Percentiles rank a stretch among this genome's conserved stretches.
phyloP scores from a whole-genome alignment of 257 asterid species.

The Rehmannia glutinosa region DNA sequence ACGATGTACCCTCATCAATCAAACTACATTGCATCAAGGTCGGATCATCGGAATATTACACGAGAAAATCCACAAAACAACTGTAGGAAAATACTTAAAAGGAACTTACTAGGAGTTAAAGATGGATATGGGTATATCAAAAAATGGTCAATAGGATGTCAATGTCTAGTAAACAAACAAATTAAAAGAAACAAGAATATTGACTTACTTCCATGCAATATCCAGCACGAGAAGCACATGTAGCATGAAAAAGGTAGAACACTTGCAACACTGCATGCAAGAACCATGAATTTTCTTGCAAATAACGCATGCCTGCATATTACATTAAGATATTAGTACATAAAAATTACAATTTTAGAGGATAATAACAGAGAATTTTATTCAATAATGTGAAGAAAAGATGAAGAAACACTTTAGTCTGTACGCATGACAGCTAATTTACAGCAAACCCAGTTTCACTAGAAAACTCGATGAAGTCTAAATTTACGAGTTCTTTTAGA shows the following conservation, averaged over 20 bases:
- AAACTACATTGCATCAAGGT: neutral
- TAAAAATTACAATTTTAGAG: neutral
- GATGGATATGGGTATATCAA: neutral
- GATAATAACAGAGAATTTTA: neutral
- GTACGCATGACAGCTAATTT: neutral
- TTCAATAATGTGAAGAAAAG: neutral
- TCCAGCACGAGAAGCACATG: slow-evolving; percentile 94
- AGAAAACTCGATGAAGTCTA: neutral
- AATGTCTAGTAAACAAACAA: slow-evolving; percentile 1
- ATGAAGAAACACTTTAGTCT: neutral
- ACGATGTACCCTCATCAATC: neutral
- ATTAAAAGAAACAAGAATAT: neutral
- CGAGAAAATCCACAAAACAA: neutral
- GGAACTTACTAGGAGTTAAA: neutral
- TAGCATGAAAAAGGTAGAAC: slow-evolving; percentile 78
- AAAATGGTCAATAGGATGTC: neutral
- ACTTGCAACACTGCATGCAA: slow-evolving; percentile 87
- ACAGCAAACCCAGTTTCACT: neutral
- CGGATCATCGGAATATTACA: neutral
- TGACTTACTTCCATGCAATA: slow-evolving; percentile 82
- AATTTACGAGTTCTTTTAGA: slow-evolving; percentile 5
- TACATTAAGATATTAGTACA: neutral
- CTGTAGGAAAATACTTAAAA: neutral
- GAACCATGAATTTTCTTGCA: slow-evolving; percentile 93
- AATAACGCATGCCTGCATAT: slow-evolving; percentile 68